phyloP scores from a whole-genome alignment of 116 monocot genomes.

The Zostera marina region DNA sequence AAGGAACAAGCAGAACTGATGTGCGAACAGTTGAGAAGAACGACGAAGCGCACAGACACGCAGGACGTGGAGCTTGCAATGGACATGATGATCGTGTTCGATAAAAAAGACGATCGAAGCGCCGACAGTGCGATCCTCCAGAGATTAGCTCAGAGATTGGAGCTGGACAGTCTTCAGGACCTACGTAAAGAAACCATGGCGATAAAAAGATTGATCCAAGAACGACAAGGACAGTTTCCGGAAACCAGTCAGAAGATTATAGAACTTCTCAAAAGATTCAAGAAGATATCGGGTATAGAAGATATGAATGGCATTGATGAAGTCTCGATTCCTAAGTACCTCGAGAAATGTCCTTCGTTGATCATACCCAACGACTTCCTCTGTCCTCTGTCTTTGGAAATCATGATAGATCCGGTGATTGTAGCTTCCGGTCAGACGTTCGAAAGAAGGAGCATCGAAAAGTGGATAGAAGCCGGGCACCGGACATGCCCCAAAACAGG shows the following conservation, averaged over 20 bases:
- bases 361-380: slow-evolving; percentile 43
- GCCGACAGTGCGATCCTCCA: slow-evolving; percentile 21
- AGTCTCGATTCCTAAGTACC: slow-evolving; percentile 22
- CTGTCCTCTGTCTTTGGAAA: slow-evolving; percentile 45
- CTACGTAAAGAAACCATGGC: slow-evolving; percentile 40
- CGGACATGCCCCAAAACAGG: slow-evolving; percentile 34
- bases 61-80: slow-evolving; percentile 41
- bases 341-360: slow-evolving; percentile 37
- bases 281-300: slow-evolving; percentile 23
- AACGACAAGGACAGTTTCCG: slow-evolving; percentile 15
- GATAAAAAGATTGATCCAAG: slow-evolving; percentile 23
- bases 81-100: slow-evolving; percentile 35
- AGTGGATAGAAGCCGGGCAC: slow-evolving; percentile 38
- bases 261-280: slow-evolving; percentile 22
- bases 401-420: slow-evolving; percentile 51
- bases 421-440: slow-evolving; percentile 45
- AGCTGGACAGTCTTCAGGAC: slow-evolving; percentile 26
- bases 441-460: slow-evolving; percentile 32
- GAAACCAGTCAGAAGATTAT: slow-evolving; percentile 24
- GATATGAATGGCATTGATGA: slow-evolving; percentile 21
- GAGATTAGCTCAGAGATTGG: slow-evolving; percentile 27
- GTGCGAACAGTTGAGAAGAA: slow-evolving; percentile 22
- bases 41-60: slow-evolving; percentile 30
- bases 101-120: slow-evolving; percentile 19
- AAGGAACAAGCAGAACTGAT: slow-evolving; percentile 42